Percentiles rank a stretch among this genome's conserved stretches.
Evolutionary conservation across 179 eudicot genomes (phyloP).

Genomic region (Drosera spatulata): DNA sequence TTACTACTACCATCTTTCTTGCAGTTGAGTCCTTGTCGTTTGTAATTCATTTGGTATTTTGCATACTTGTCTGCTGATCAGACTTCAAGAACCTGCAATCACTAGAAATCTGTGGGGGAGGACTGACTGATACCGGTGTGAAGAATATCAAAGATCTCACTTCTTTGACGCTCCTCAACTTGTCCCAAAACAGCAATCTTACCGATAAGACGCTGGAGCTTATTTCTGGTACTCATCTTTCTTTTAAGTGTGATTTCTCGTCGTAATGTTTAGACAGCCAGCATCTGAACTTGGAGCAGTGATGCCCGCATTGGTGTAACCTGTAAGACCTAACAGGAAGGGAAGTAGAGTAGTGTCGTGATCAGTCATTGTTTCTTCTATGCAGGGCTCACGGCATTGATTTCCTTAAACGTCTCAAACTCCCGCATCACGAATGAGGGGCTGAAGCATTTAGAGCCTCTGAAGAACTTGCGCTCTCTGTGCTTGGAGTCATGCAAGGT

Average conservation of each 20-base stretch:
- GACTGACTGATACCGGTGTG: slow-evolving; percentile 84
- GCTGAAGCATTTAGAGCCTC: slow-evolving; percentile 43
- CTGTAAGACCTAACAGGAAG: too few relatives aligned
- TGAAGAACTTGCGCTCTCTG: slow-evolving; percentile 66
- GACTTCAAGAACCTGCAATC: slow-evolving; percentile 79
- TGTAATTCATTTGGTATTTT: background rate
- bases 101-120: slow-evolving; percentile 89
- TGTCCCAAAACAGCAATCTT: slow-evolving; percentile 66
- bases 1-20: background rate
- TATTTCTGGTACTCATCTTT: slow-evolving; percentile 49
- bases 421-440: slow-evolving; percentile 75
- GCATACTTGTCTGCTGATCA: slow-evolving; percentile 12
- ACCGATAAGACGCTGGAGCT: slow-evolving; percentile 73
- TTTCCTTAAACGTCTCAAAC: slow-evolving; percentile 66
- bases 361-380: background rate
- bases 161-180: slow-evolving; percentile 66
- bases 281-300: too few relatives aligned
- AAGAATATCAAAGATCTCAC: slow-evolving; percentile 79
- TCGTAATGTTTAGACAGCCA: too few relatives aligned
- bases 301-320: too few relatives aligned
- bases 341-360: background rate
- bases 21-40: background rate
- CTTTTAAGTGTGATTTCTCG: too few relatives aligned
- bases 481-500: slow-evolving; percentile 86
- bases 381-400: slow-evolving; percentile 63